These are phyloP conservation scores for Raffaelea deltoideospora DNA, from an alignment of 2,329 filamentous ascomycete species.

Conservation along the genomic window DNA sequence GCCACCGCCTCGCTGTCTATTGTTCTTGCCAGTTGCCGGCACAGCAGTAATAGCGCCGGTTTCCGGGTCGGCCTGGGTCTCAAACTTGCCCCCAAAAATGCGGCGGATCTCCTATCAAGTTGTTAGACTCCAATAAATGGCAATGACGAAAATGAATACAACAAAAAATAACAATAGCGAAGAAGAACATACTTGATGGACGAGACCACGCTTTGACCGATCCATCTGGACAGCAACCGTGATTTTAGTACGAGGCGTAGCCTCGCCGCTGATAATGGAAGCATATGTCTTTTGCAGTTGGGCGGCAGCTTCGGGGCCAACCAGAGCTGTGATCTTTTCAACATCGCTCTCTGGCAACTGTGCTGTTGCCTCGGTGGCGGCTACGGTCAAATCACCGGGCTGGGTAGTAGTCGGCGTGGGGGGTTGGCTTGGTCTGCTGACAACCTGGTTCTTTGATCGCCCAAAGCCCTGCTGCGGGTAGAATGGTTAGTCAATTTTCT, in stretches of 20 bases:
- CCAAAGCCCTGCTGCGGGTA: too few species aligned
- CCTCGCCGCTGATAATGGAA: slow-evolving; percentile 15
- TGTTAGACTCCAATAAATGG: too few species aligned
- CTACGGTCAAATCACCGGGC: too few species aligned
- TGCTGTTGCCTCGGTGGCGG: too few species aligned
- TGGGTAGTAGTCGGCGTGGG: too few species aligned
- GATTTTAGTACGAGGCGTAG: slow-evolving; percentile 16
- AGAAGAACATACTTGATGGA: slow-evolving; percentile 29
- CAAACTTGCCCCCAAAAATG: slow-evolving; percentile 64
- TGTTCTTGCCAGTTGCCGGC: slow-evolving; percentile 3
- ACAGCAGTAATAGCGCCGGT: slow-evolving; percentile 46
- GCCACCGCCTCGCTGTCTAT: slow-evolving; percentile 1
- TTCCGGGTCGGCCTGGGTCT: slow-evolving; percentile 48
- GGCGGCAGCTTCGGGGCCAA: slow-evolving; percentile 23
- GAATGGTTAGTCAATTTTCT: not conserved
- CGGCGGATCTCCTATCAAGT: slow-evolving; percentile 53
- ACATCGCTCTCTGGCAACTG: too few species aligned
- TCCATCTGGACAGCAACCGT: slow-evolving; percentile 27
- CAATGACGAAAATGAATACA: too few species aligned
- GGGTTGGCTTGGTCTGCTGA: too few species aligned
- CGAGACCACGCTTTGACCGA: slow-evolving; percentile 26
- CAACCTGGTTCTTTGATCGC: too few species aligned
- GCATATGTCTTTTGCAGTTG: slow-evolving; percentile 27
- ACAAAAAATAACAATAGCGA: too few species aligned
- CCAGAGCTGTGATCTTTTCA: too few species aligned